Evolutionary conservation across 2,329 filamentous ascomycete species (phyloP).

Genomic region (Microsporum canis): DNA sequence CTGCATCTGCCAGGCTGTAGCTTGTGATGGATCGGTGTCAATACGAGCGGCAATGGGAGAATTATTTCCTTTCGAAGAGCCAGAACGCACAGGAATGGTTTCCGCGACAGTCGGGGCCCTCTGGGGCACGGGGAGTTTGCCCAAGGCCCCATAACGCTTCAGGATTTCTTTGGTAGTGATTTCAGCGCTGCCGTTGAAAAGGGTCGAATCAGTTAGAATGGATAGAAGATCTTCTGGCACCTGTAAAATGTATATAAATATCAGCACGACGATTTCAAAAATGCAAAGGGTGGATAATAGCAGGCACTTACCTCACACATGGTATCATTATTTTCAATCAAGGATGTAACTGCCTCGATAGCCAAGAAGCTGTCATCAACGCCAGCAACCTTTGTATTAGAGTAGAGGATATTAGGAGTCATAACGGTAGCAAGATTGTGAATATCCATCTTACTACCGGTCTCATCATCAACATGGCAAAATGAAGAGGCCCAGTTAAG

Average conservation of each 20-base stretch:
- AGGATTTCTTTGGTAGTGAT: conserved; percentile 96
- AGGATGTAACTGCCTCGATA: conserved; percentile 80
- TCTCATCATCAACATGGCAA: conserved; percentile 92
- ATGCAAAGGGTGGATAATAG: not conserved
- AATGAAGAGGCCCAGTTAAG: conserved; percentile 96
- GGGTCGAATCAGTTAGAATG: conserved; percentile 67
- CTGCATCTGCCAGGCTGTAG: conserved; percentile 65
- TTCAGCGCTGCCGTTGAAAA: conserved; percentile 73
- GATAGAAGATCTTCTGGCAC: conserved; percentile 86
- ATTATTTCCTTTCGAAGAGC: conserved; percentile 30
- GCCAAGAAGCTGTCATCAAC: conserved; percentile 85
- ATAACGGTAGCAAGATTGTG: conserved; percentile 97
- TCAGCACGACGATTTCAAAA: not conserved
- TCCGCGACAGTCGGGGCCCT: conserved; percentile 43
- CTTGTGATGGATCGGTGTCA: conserved; percentile 71
- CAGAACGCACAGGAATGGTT: conserved; percentile 41
- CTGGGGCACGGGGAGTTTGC: conserved; percentile 50
- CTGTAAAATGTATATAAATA: conserved; percentile 38
- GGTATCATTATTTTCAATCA: conserved; percentile 87
- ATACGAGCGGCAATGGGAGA: conserved; percentile 50
- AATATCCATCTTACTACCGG: conserved; percentile 97
- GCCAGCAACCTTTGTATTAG: conserved; percentile 42
- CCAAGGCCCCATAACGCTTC: conserved; percentile 79
- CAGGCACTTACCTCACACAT: conserved; percentile 71
- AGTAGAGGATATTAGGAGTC: conserved; percentile 81